Conservation (phyloP, 768 basidiomycete species). For the Ramaria rubella region DNA sequence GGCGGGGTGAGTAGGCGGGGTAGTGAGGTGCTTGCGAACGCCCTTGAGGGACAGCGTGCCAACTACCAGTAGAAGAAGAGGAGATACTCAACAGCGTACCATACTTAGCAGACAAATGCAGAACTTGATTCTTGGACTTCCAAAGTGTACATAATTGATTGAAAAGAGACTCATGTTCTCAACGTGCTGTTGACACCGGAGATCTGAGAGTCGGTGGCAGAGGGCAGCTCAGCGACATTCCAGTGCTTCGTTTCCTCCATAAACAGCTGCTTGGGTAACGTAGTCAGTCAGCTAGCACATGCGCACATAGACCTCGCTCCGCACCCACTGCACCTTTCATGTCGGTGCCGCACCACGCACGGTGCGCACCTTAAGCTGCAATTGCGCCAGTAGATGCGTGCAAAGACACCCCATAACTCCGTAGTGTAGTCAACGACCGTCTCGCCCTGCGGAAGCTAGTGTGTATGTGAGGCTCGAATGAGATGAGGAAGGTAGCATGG, state of each 20-base stretch:
- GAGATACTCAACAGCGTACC: neutral
- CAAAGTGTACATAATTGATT: constrained; percentile 98
- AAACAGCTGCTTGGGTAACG: constrained; percentile 47
- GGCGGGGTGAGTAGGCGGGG: constrained; percentile 8
- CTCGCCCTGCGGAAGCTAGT: constrained; percentile 79
- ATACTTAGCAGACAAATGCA: neutral
- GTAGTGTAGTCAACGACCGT: constrained; percentile 71
- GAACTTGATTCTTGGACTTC: constrained; percentile 67
- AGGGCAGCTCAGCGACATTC: constrained; percentile 93
- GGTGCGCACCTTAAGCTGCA: constrained; percentile 83
- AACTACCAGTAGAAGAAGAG: constrained; percentile 41
- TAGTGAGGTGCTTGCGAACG: constrained; percentile 43
- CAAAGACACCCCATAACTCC: constrained; percentile 82
- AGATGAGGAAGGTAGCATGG: constrained; percentile 52
- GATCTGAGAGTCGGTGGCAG: constrained; percentile 62
- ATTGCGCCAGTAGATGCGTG: constrained; percentile 89
- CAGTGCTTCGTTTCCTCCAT: constrained; percentile 74
- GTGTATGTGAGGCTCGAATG: constrained; percentile 63
- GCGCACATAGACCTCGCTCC: no score
- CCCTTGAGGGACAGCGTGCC: constrained; percentile 93
- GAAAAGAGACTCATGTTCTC: constrained; percentile 99
- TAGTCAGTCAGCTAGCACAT: neutral
- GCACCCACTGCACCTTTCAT: constrained; percentile 64
- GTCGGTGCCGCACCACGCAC: constrained; percentile 98
- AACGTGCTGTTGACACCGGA: constrained; percentile 98